These are phyloP conservation scores for Syzygium aromaticum DNA, from an alignment of 345 rosid species.

Conservation along the genomic window DNA sequence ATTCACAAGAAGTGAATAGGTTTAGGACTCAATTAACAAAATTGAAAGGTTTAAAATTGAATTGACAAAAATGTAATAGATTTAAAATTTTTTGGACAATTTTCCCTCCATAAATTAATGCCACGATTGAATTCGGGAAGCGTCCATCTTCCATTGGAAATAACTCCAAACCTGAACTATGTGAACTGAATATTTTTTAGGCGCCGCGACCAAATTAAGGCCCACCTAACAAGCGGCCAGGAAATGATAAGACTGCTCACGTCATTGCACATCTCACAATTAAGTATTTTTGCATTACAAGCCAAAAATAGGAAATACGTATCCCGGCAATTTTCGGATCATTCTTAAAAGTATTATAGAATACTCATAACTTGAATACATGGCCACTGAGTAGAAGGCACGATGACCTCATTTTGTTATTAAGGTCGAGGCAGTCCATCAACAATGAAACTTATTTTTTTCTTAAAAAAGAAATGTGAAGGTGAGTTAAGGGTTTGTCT, in stretches of 20 bases:
- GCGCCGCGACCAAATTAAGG: not conserved
- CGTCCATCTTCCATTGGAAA: not conserved
- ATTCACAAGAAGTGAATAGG: too few species aligned
- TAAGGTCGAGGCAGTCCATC: not conserved
- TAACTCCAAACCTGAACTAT: not conserved
- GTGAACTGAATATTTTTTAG: not conserved
- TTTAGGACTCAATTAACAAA: too few species aligned
- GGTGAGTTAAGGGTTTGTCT: not conserved
- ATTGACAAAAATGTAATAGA: too few species aligned
- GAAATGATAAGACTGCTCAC: not conserved
- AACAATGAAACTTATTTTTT: not conserved
- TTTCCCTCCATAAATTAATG: too few species aligned
- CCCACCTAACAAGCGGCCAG: not conserved
- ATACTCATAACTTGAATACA: not conserved
- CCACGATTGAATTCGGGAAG: not conserved
- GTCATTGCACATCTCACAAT: not conserved
- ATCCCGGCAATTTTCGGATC: not conserved
- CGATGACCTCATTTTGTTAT: not conserved
- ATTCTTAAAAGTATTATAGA: not conserved
- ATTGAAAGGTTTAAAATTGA: too few species aligned
- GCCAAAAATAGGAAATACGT: not conserved
- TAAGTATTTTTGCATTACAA: not conserved
- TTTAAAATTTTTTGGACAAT: too few species aligned
- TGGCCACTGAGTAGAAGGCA: not conserved
- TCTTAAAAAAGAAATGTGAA: not conserved